These are phyloP conservation scores for Rubia tinctorum DNA, from an alignment of 305 asterid species.

Conservation along the genomic window DNA sequence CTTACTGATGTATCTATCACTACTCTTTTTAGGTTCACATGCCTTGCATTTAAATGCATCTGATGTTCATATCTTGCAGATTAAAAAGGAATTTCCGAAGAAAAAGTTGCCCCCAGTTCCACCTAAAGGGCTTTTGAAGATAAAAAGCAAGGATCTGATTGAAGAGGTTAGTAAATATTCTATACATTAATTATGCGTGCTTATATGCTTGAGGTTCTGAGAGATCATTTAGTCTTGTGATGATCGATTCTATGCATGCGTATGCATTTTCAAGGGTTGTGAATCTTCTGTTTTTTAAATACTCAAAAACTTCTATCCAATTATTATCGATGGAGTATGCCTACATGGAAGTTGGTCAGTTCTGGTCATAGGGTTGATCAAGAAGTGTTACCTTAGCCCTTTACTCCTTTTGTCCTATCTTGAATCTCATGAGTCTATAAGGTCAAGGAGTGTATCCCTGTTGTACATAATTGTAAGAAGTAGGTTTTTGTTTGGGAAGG, in stretches of 20 bases:
- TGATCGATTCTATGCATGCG: neutral
- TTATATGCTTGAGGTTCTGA: neutral
- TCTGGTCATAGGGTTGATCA: neutral
- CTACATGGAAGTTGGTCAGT: neutral
- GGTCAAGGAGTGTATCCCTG: neutral
- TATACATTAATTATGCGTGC: neutral
- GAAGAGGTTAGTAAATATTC: slow-evolving; percentile 56
- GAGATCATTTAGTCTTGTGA: neutral
- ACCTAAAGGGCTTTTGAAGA: slow-evolving; percentile 50
- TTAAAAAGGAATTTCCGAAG: slow-evolving; percentile 48
- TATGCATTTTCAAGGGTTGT: neutral
- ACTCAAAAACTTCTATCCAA: neutral
- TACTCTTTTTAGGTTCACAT: slow-evolving; percentile 12
- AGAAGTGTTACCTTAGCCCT: neutral
- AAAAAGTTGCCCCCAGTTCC: slow-evolving; percentile 62
- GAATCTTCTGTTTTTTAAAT: neutral
- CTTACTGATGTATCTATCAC: neutral
- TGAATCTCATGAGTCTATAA: neutral
- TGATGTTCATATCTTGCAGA: slow-evolving; percentile 38
- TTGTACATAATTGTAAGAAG: neutral
- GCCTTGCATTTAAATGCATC: neutral
- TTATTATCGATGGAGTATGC: neutral
- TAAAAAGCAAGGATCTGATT: slow-evolving; percentile 38
- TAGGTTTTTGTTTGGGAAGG: neutral
- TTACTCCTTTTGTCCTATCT: neutral